A percentile compares a stretch with the other conserved stretches of the same genome.
Evolutionary conservation across 495 filamentous ascomycete genomes (phyloP).

Genomic region (Annulohypoxylon stygium): DNA sequence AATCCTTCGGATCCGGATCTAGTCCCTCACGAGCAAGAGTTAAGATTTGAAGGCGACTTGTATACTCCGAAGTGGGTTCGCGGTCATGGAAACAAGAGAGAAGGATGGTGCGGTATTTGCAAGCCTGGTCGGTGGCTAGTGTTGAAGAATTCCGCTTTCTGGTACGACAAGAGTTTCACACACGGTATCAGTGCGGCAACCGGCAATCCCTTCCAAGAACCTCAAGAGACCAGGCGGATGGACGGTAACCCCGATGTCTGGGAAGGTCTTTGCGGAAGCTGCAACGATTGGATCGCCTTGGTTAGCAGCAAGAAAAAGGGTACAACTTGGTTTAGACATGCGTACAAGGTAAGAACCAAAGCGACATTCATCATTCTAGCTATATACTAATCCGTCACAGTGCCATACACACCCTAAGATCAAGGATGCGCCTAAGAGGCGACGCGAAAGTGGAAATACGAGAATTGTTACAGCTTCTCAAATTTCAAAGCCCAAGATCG

Average conservation of each 20-base stretch:
- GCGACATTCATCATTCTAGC: neutral
- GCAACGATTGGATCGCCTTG: conserved; percentile 81
- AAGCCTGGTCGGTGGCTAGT: conserved; percentile 85
- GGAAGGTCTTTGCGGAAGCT: conserved; percentile 83
- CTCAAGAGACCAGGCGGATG: conserved; percentile 76
- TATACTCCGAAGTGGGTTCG: conserved; percentile 85
- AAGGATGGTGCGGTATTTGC: conserved; percentile 88
- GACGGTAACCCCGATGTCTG: conserved; percentile 84
- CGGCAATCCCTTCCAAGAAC: conserved; percentile 78
- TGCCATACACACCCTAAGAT: conserved; percentile 82
- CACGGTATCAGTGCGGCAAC: conserved; percentile 85
- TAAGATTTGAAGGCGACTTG: conserved; percentile 81
- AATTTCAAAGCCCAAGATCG: conserved; percentile 56
- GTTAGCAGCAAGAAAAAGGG: conserved; percentile 89
- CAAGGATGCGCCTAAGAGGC: conserved; percentile 77
- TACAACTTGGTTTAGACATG: conserved; percentile 86
- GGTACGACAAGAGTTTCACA: conserved; percentile 88
- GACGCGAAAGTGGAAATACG: conserved; percentile 72
- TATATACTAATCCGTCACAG: conserved; percentile 54
- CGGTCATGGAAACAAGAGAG: conserved; percentile 83
- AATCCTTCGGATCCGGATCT: conserved; percentile 77
- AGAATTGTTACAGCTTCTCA: conserved; percentile 53
- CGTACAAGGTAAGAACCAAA: conserved; percentile 75
- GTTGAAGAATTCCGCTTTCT: conserved; percentile 85
- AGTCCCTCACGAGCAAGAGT: conserved; percentile 77